Evolutionary conservation across 2,329 filamentous ascomycete species (phyloP).

Genomic region (Didymella sp.): DNA sequence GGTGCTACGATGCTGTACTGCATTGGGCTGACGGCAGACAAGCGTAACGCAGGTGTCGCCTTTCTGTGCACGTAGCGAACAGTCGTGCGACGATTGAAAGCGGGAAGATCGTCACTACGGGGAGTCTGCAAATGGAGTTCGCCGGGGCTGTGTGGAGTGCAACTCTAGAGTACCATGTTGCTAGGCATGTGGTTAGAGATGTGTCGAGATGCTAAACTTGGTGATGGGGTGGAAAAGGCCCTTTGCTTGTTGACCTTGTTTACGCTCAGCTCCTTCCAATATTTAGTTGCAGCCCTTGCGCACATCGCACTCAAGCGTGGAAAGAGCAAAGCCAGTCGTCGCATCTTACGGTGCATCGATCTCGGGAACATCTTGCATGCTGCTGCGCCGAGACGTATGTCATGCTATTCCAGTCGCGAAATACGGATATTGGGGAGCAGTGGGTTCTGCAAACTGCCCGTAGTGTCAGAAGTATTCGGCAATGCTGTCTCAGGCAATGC

Average conservation of each 20-base stretch:
- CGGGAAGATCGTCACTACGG: conserved; percentile 16
- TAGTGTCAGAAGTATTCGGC: conserved; percentile 10
- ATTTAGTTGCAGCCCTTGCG: conserved; percentile 7
- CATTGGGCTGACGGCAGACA: conserved; percentile 10
- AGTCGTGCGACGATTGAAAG: conserved; percentile 1
- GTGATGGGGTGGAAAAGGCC: not conserved
- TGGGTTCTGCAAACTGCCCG: conserved; percentile 5
- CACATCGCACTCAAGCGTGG: not conserved
- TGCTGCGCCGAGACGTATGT: conserved; percentile 7
- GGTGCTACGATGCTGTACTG: conserved; percentile 11
- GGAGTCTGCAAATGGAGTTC: conserved; percentile 8
- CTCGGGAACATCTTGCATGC: conserved; percentile 21
- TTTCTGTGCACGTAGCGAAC: conserved; percentile 10
- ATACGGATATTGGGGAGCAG: conserved; percentile 10
- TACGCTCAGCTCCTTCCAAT: conserved; percentile 7
- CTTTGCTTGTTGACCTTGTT: not conserved
- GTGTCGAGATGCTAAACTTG: conserved; percentile 6
- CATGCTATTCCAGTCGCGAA: conserved; percentile 14
- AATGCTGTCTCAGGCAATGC: conserved; percentile 13
- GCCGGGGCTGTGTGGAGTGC: not conserved
- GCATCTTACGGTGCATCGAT: conserved; percentile 10
- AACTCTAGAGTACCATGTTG: not conserved
- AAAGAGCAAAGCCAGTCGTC: conserved; percentile 14
- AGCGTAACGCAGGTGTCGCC: conserved; percentile 14
- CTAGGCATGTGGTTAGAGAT: conserved; percentile 7